Conservation (phyloP, 345 rosid genomes). For the Eucalyptus sp. region DNA sequence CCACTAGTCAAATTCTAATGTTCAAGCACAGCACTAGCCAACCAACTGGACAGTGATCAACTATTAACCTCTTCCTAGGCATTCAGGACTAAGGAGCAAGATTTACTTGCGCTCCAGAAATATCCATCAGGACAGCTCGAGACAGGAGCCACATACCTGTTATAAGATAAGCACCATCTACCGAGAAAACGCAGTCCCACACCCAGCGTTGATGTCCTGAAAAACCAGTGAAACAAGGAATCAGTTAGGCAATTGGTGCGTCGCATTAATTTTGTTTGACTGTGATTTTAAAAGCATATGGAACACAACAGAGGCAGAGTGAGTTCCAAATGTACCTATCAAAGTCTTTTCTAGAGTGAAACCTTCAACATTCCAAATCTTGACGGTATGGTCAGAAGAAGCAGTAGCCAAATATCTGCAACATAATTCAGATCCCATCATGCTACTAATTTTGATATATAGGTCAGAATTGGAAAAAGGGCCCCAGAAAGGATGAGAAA, state of each 20-base stretch:
- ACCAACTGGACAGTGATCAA: background rate
- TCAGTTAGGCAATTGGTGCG: background rate
- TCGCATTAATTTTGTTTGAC: too few species aligned
- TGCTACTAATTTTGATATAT: background rate
- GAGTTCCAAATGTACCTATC: conserved; percentile 22
- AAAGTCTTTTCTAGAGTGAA: conserved; percentile 85
- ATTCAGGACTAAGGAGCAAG: background rate
- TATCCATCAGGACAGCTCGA: background rate
- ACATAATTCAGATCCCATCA: background rate
- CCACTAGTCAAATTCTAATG: background rate
- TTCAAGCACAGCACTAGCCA: background rate
- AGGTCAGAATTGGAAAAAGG: background rate
- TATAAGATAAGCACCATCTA: conserved; percentile 90
- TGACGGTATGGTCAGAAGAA: conserved; percentile 88
- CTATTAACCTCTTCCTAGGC: background rate
- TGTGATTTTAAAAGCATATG: background rate
- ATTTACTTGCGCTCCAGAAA: background rate
- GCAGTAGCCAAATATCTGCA: conserved; percentile 90
- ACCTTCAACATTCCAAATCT: conserved; percentile 96
- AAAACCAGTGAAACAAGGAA: background rate
- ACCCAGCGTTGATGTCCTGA: conserved; percentile 97
- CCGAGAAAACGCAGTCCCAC: conserved; percentile 98
- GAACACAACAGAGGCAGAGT: background rate
- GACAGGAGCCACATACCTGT: conserved; percentile 36
- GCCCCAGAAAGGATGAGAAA: background rate